Evolutionary conservation across 768 basidiomycete species (phyloP).

Genomic region (Russula brevipes): DNA sequence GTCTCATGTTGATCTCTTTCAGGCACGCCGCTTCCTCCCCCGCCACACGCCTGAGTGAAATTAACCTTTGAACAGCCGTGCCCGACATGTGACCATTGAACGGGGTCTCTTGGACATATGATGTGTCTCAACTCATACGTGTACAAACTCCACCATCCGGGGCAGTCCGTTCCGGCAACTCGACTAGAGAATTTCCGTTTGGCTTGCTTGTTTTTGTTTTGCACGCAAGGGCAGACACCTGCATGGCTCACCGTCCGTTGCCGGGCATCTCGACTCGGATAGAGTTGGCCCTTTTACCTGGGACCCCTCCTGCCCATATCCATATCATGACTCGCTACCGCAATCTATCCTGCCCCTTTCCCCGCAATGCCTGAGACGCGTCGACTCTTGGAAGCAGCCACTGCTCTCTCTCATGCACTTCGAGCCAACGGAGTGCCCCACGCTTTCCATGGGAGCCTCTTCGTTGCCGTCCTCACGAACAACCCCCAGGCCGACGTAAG

Average conservation of each 20-base stretch:
- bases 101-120: constrained; percentile 5
- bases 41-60: constrained; percentile 10
- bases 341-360: constrained; percentile 32
- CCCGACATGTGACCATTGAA: constrained; percentile 20
- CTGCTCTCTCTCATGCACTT: constrained; percentile 65
- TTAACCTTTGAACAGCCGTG: constrained; percentile 18
- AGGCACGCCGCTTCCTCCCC: constrained; percentile 6
- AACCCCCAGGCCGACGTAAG: constrained; percentile 58
- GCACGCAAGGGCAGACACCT: constrained; percentile 9
- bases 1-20: constrained; percentile 5
- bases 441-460: constrained; percentile 73
- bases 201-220: constrained; percentile 4
- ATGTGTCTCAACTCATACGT: constrained; percentile 12
- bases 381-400: constrained; percentile 73
- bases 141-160: constrained; percentile 22
- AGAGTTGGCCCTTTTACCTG: constrained; percentile 18
- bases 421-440: constrained; percentile 56
- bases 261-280: constrained; percentile 21
- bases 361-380: constrained; percentile 61
- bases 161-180: constrained; percentile 18
- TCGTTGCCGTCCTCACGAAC: constrained; percentile 66
- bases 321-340: constrained; percentile 52
- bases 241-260: constrained; percentile 7
- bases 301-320: constrained; percentile 16
- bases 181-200: constrained; percentile 13